phyloP scores from a whole-genome alignment of 225 moss, liverwort and hornwort species.

The Bryoerythrophyllum caledonicum region DNA sequence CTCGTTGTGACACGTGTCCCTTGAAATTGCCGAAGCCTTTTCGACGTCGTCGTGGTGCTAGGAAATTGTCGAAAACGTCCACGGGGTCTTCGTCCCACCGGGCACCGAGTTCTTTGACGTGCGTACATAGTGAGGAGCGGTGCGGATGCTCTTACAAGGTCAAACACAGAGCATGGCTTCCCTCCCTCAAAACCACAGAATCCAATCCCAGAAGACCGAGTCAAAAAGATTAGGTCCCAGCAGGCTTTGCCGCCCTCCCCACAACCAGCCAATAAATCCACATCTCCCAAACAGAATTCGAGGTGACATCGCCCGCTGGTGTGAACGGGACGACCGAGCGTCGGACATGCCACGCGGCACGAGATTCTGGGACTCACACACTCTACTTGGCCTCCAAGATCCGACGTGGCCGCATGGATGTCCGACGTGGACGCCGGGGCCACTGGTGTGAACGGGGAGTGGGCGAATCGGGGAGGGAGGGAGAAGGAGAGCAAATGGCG shows the following conservation, averaged over 20 bases:
- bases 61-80: too few relatives aligned
- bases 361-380: accelerated
- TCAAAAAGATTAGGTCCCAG: neutral
- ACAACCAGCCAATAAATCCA: neutral
- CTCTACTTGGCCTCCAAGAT: neutral
- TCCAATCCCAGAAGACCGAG: neutral
- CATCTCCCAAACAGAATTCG: neutral
- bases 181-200: neutral
- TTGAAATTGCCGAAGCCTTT: too few relatives aligned
- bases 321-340: neutral
- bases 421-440: too few relatives aligned
- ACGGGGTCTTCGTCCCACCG: too few relatives aligned
- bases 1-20: too few relatives aligned
- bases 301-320: neutral
- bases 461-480: too few relatives aligned
- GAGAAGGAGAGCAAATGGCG: neutral
- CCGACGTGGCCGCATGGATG: neutral
- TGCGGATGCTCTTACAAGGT: too few relatives aligned
- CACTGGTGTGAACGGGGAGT: neutral
- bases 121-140: too few relatives aligned
- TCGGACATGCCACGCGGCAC: neutral
- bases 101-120: too few relatives aligned
- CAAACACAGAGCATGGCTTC: neutral
- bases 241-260: neutral
- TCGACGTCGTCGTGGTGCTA: too few relatives aligned